Conservation (phyloP, 495 filamentous ascomycete genomes). For the Gamarada debralockiae region DNA sequence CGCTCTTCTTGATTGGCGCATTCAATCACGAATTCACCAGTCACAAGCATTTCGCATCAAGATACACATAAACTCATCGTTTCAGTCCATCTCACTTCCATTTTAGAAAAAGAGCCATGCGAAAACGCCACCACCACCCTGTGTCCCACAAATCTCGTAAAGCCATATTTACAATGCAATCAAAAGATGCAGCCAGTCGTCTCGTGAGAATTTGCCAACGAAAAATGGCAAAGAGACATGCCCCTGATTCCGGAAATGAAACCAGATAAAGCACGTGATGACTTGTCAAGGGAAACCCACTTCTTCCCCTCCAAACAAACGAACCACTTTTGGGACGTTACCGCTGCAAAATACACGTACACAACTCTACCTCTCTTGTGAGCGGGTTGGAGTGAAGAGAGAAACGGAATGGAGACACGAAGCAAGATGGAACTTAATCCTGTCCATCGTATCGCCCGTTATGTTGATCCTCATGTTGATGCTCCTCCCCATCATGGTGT, state of each 20-base stretch:
- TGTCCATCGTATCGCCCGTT: constrained; percentile 25
- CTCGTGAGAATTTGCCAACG: constrained; percentile 9
- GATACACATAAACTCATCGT: too few relatives aligned
- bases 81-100: too few relatives aligned
- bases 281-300: constrained; percentile 1
- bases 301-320: not conserved
- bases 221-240: constrained; percentile 3
- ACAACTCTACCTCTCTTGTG: not conserved
- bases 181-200: constrained; percentile 14
- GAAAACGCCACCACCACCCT: constrained; percentile 20
- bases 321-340: not conserved
- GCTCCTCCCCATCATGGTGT: constrained; percentile 88
- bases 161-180: constrained; percentile 23
- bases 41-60: too few relatives aligned
- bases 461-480: constrained; percentile 24
- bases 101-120: constrained; percentile 3
- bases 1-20: too few relatives aligned
- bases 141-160: constrained; percentile 22
- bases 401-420: not conserved
- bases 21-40: too few relatives aligned
- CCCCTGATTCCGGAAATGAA: not conserved
- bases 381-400: not conserved
- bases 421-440: not conserved
- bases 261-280: not conserved
- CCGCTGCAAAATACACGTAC: not conserved